Base-by-base conservation (phyloP, 495 filamentous ascomycete species). In the Xylaria scruposa region DNA sequence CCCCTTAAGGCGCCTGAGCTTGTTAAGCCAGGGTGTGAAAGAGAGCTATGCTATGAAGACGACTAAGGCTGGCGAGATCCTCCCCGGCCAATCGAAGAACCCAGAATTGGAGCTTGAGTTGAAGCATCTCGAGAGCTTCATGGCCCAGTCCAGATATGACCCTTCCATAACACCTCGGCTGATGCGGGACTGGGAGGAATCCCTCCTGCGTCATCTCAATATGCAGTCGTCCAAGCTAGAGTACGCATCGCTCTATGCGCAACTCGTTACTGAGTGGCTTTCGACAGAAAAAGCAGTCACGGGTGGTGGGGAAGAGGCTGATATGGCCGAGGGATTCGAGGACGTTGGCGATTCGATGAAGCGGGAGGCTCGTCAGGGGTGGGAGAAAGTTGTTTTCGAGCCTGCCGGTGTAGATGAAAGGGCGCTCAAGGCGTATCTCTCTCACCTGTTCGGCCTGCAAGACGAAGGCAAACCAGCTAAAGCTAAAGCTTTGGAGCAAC, bases 211-310 rank as follows among this genome's bases (percentile, higher is more conserved):
- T n/a, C 82, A 85, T 42, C 78, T 89, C 7, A 78, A 81, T 19
- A 63, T 81, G 21, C 83, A 91, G 72, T 85, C 88, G 38, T 74
- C 85, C 42, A 89, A 87, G 62, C 88, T 88, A 64, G 81, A 90
- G 59, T 90, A 91, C 77, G 88, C 89, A 0, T 80, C 84, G 19
- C 83, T 92, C 24, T 92, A 91, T 73, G 89, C 85, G 60, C 80
- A 85, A 59, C 75, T 92, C 51, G 87, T 92, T 17, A 91, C 85
- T 0, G 89, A 93, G 74, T 92, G 90, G 89, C 77, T 92, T 56
- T 75, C 66, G 36, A 75, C 70, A 6, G 75, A 75, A 68, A 80
- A 38, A 59, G 72, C 58, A 9, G 77, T 38, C 26, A 61, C 68
- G 12, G 56, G 38, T 6, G 77, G 26, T 7, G 70, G 72, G 17